Evolutionary conservation across 495 filamentous ascomycete species (phyloP).

Genomic region (Penicillium paradoxum): DNA sequence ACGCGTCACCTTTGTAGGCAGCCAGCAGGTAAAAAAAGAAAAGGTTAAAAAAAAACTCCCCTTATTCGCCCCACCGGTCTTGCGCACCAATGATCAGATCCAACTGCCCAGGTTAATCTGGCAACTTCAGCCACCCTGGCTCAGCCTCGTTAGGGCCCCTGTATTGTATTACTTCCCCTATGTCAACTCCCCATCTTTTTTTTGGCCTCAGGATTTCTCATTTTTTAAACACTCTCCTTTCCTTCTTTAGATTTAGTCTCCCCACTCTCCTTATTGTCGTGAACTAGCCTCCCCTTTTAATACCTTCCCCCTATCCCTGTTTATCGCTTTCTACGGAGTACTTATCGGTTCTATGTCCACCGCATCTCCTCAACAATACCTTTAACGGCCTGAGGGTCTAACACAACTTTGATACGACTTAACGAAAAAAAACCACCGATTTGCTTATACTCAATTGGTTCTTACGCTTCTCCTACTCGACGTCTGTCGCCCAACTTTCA

Average conservation of each 20-base stretch:
- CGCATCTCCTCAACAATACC: neutral
- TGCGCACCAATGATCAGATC: neutral
- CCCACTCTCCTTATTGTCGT: conserved; percentile 26
- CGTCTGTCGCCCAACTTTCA: conserved; percentile 20
- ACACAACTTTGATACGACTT: neutral
- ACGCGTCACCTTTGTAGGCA: too few species aligned
- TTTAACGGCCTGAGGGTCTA: conserved; percentile 1
- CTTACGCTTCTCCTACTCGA: neutral
- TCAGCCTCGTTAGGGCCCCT: conserved; percentile 24
- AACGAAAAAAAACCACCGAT: neutral
- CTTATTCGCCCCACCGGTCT: neutral
- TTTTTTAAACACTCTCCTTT: conserved; percentile 6
- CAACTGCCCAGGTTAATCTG: too few species aligned
- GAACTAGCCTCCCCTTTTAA: conserved; percentile 10
- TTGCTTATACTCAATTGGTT: neutral
- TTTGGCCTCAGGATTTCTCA: conserved; percentile 12
- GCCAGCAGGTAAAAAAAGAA: neutral
- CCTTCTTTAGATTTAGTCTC: conserved; percentile 4
- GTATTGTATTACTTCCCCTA: conserved; percentile 4
- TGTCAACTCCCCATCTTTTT: conserved; percentile 2
- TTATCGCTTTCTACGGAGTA: neutral
- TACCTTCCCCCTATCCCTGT: neutral
- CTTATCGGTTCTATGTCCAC: neutral
- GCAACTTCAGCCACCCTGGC: conserved; percentile 13
- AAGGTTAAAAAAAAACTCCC: neutral